These are phyloP conservation scores for Suillus luteus DNA, from an alignment of 768 basidiomycete genomes.

Conservation along the genomic window DNA sequence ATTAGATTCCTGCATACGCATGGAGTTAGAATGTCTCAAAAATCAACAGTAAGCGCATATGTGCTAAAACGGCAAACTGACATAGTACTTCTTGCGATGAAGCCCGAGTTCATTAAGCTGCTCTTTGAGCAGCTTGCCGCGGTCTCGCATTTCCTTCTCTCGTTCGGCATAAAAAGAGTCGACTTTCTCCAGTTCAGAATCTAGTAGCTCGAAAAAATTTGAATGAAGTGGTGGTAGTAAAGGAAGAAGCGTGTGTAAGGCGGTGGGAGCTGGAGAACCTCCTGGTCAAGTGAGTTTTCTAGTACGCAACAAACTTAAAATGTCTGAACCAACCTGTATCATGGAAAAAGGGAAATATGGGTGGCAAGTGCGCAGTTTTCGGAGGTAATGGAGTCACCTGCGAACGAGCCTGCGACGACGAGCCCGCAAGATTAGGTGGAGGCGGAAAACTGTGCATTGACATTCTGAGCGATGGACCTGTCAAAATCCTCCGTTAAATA, in stretches of 20 bases:
- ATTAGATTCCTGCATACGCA: conserved; percentile 9
- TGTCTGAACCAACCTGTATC: conserved; percentile 18
- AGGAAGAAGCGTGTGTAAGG: conserved; percentile 51
- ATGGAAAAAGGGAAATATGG: conserved; percentile 10
- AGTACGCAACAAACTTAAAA: background rate
- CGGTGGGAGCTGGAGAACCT: conserved; percentile 28
- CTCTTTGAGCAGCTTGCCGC: conserved; percentile 50
- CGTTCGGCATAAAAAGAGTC: conserved; percentile 78
- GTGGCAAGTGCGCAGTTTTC: conserved; percentile 12
- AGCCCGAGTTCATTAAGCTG: conserved; percentile 77
- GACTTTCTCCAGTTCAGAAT: conserved; percentile 81
- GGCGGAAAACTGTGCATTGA: conserved; percentile 6
- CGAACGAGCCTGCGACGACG: conserved; percentile 18
- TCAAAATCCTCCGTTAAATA: background rate
- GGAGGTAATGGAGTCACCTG: conserved; percentile 13
- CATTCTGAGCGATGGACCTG: conserved; percentile 21
- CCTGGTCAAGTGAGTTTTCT: conserved; percentile 1
- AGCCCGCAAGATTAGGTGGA: conserved; percentile 13
- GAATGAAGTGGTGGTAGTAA: conserved; percentile 60
- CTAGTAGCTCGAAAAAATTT: conserved; percentile 76
- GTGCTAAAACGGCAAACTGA: conserved; percentile 31
- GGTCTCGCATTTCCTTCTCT: conserved; percentile 60
- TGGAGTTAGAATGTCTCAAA: background rate
- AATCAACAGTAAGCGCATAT: conserved; percentile 2
- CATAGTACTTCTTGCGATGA: conserved; percentile 63